Percentiles rank a stretch among this genome's conserved stretches.
Conservation (phyloP, 768 basidiomycete genomes). For the Lactarius pseudohatsudake region DNA sequence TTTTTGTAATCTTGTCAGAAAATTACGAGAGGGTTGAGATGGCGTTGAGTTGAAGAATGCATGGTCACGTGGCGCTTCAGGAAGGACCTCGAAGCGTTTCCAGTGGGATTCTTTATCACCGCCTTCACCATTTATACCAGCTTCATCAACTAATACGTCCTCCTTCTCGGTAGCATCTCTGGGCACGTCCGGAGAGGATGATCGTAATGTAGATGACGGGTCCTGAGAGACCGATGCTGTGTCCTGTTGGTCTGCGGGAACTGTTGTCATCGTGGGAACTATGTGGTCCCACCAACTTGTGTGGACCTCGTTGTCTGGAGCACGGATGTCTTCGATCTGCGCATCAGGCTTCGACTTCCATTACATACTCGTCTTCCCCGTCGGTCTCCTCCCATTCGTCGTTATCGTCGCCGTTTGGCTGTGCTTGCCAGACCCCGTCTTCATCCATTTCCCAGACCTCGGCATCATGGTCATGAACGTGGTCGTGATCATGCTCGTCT, state of each 20-base stretch:
- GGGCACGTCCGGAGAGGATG: conserved; percentile 34
- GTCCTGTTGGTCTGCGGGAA: conserved; percentile 17
- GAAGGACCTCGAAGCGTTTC: conserved; percentile 80
- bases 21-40: conserved; percentile 67
- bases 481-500: conserved; percentile 37
- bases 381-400: conserved; percentile 39
- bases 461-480: conserved; percentile 41
- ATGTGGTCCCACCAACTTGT: conserved; percentile 28
- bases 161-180: conserved; percentile 35
- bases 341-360: conserved; percentile 41
- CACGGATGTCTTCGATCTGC: conserved; percentile 24
- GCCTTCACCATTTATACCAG: conserved; percentile 29
- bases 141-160: conserved; percentile 33
- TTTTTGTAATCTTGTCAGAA: conserved; percentile 71
- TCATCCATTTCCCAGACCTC: conserved; percentile 46
- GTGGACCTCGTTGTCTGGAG: conserved; percentile 18
- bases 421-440: conserved; percentile 38
- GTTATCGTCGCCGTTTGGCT: conserved; percentile 32
- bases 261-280: conserved; percentile 18
- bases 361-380: conserved; percentile 39
- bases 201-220: conserved; percentile 27
- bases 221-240: conserved; percentile 26
- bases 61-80: conserved; percentile 79
- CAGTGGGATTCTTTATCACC: conserved; percentile 49
- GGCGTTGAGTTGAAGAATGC: conserved; percentile 66